A percentile compares a stretch with the other conserved stretches of the same genome.
These are phyloP conservation scores for Ustilago lituana DNA, from an alignment of 1,284 basidiomycete genomes.

Conservation along the genomic window DNA sequence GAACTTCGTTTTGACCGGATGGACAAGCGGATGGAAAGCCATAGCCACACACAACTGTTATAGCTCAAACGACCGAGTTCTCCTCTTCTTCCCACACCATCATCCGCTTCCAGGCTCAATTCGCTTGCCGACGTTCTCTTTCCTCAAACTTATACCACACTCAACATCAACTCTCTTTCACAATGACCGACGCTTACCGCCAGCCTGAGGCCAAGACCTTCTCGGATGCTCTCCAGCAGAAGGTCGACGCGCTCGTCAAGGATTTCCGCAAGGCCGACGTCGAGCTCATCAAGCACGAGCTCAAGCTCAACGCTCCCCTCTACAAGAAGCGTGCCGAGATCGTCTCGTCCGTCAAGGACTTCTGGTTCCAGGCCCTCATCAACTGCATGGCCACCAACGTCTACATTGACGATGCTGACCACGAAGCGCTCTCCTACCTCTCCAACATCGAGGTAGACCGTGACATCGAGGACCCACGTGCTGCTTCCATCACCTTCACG, in stretches of 20 bases:
- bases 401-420: slow-evolving; percentile 65
- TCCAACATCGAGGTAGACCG: slow-evolving; percentile 57
- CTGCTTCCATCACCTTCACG: slow-evolving; percentile 56
- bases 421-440: slow-evolving; percentile 57
- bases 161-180: not conserved
- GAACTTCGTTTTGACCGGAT: too few species aligned
- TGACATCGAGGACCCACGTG: slow-evolving; percentile 58
- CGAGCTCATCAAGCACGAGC: slow-evolving; percentile 57
- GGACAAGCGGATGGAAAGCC: too few species aligned
- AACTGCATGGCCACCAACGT: slow-evolving; percentile 63
- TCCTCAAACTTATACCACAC: too few species aligned
- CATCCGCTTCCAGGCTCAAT: too few species aligned
- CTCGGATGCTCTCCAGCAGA: slow-evolving; percentile 40
- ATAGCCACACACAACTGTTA: too few species aligned
- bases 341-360: slow-evolving; percentile 53
- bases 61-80: too few species aligned
- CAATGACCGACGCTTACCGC: slow-evolving; percentile 38
- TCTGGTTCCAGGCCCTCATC: slow-evolving; percentile 63
- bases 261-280: slow-evolving; percentile 55
- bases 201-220: slow-evolving; percentile 49
- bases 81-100: too few species aligned
- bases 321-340: slow-evolving; percentile 61
- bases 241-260: slow-evolving; percentile 49
- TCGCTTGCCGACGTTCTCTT: too few species aligned
- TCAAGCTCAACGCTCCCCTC: slow-evolving; percentile 59